These are phyloP conservation scores for Flaveria brownii DNA, from an alignment of 129 eudicot species.

Conservation along the genomic window DNA sequence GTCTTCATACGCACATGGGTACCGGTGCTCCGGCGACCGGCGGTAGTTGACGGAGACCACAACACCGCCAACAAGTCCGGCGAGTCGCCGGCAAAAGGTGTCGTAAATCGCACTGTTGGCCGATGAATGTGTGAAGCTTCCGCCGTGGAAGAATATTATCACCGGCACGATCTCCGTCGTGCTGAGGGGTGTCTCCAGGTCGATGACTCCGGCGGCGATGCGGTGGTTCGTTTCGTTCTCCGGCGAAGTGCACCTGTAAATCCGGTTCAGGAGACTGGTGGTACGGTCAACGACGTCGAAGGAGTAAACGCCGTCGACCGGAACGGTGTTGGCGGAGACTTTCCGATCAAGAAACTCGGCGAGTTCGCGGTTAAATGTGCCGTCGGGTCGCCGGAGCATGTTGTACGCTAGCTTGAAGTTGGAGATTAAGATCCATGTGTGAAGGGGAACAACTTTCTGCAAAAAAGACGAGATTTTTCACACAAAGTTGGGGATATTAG, in stretches of 20 bases:
- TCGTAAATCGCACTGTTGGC: conserved; percentile 91
- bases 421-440: conserved; percentile 91
- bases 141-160: conserved; percentile 85
- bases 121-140: conserved; percentile 90
- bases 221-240: conserved; percentile 44
- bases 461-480: conserved; percentile 26
- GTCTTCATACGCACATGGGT: conserved; percentile 87
- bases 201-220: conserved; percentile 34
- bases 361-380: conserved; percentile 87
- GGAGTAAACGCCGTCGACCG: conserved; percentile 88
- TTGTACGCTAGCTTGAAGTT: conserved; percentile 89
- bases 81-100: conserved; percentile 75
- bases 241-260: conserved; percentile 52
- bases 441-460: conserved; percentile 90
- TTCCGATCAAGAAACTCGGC: conserved; percentile 91
- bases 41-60: conserved; percentile 88
- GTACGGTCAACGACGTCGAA: conserved; percentile 79
- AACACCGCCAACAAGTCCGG: conserved; percentile 58
- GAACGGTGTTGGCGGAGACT: conserved; percentile 70
- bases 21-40: conserved; percentile 83
- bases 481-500: too few species aligned
- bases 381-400: conserved; percentile 91
- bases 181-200: conserved; percentile 71
- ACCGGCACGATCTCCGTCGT: conserved; percentile 71
- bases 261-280: conserved; percentile 67